Base-by-base conservation (phyloP, 2,329 filamentous ascomycete genomes). In the Fusarium penzigii region DNA sequence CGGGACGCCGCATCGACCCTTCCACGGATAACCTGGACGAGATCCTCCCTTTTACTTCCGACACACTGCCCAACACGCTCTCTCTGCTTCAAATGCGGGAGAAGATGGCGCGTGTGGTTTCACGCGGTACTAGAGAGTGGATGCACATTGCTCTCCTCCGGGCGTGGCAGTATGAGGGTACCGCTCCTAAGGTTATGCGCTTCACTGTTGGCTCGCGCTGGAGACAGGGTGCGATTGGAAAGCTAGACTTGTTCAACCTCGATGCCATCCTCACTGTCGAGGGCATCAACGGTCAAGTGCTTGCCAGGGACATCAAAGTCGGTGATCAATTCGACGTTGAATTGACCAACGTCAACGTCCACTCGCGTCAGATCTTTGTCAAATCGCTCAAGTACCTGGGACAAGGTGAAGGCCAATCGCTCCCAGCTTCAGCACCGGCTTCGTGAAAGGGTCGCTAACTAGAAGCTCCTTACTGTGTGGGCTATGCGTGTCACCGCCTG, bases 101-200 rank as follows among this genome's bases (percentile, higher is more conserved):
- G 72, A 77, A 74, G 58, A 76, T 79, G 69, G 72, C 75, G 40
- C 73, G 74, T 32, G 58, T 70, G 2, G 69, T 83, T 36, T 63
- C 68, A n/a, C 67, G 70, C 42, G 81, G 80, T 47, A 65, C 67
- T 41, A 62, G 74, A 57, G 75, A 81, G 60, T 86, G 81, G 81
- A 76, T 83, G 43, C 71, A 83, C 43, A 82, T 86, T 63, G 82
- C 84, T 20, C 72, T 87, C 32, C 71, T 83, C 47, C 81, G 84
- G 13, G 83, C 80, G 13, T 86, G 83, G 83, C 72, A 73, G 55
- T 83, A 78, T 59, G 78, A 84, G 63, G 69, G 70, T 9, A 56
- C 67, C 44, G 65, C 81, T 25, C 80, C 81, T n/a, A 56, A 67
- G 29, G 75, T 70, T 4, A 78, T 86, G 56, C 66, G 65, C 42